These are phyloP conservation scores for Leccinum griseonigrum DNA, from an alignment of 1,284 basidiomycete species.

Conservation along the genomic window DNA sequence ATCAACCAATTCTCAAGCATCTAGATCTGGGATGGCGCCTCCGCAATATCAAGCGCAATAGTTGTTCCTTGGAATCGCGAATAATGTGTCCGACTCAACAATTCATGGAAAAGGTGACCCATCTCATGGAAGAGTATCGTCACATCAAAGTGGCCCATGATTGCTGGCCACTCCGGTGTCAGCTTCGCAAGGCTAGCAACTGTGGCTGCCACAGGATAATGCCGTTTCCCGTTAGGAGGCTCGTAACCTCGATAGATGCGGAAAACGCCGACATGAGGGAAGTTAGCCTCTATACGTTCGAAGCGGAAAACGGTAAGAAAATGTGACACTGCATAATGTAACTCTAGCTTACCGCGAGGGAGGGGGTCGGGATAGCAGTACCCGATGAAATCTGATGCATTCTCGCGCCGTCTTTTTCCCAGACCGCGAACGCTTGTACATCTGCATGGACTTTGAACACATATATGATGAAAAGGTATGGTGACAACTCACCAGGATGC, in stretches of 20 bases:
- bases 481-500: conserved; percentile 61
- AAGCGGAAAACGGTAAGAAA: neutral
- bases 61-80: conserved; percentile 78
- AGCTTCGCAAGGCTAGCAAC: conserved; percentile 85
- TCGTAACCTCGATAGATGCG: conserved; percentile 59
- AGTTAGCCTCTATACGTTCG: conserved; percentile 59
- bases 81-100: conserved; percentile 71
- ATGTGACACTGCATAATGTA: neutral
- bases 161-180: conserved; percentile 73
- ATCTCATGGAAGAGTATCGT: conserved; percentile 83
- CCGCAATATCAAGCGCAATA: conserved; percentile 82
- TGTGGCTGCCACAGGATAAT: conserved; percentile 75
- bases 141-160: conserved; percentile 81
- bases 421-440: conserved; percentile 77
- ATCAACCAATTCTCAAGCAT: conserved; percentile 87
- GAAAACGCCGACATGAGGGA: conserved; percentile 84
- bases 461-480: neutral
- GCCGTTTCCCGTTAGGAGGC: conserved; percentile 51
- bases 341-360: conserved; percentile 59
- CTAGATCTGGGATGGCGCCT: conserved; percentile 69
- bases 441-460: conserved; percentile 40
- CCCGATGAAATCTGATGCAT: conserved; percentile 69
- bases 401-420: conserved; percentile 69
- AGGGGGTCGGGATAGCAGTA: conserved; percentile 86
- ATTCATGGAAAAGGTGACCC: conserved; percentile 86